Conservation (phyloP, 1,139 yeast genomes). For the Lodderomyces theae region DNA sequence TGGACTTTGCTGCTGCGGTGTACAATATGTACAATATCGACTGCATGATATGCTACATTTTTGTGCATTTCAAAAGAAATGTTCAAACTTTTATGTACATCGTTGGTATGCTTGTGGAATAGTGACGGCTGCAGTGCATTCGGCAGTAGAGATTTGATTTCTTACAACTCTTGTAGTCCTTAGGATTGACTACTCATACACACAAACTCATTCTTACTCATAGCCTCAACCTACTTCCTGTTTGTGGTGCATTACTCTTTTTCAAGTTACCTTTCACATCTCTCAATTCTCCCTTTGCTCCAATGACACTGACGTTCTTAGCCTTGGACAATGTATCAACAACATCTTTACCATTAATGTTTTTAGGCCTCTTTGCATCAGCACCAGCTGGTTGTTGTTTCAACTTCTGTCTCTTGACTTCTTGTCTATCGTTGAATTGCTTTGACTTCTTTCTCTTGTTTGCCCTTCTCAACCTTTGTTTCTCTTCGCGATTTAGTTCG, state of each 20-base stretch:
- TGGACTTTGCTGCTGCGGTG: no score
- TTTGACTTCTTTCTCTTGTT: conserved; percentile 77
- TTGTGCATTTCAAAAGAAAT: no score
- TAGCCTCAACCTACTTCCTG: conserved; percentile 24
- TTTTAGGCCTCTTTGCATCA: conserved; percentile 47
- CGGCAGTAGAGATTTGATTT: no score
- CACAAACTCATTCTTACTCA: conserved; percentile 10
- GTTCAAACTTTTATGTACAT: no score
- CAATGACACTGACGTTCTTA: conserved; percentile 77
- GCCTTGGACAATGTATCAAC: conserved; percentile 72
- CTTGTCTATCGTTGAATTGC: conserved; percentile 40
- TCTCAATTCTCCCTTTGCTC: conserved; percentile 71
- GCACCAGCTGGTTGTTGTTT: conserved; percentile 24
- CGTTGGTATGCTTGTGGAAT: no score
- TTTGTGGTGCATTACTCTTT: conserved; percentile 26
- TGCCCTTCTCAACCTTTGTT: conserved; percentile 82
- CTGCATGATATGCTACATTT: no score
- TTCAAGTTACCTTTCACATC: conserved; percentile 70
- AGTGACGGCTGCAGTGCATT: no score
- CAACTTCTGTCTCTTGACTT: conserved; percentile 18
- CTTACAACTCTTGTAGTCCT: no score
- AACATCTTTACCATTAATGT: conserved; percentile 25
- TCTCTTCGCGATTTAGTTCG: conserved; percentile 83
- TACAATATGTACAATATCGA: no score
- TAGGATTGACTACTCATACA: no score